These are phyloP conservation scores for Patellifolia procumbens DNA, from an alignment of 179 eudicot genomes.

Conservation along the genomic window DNA sequence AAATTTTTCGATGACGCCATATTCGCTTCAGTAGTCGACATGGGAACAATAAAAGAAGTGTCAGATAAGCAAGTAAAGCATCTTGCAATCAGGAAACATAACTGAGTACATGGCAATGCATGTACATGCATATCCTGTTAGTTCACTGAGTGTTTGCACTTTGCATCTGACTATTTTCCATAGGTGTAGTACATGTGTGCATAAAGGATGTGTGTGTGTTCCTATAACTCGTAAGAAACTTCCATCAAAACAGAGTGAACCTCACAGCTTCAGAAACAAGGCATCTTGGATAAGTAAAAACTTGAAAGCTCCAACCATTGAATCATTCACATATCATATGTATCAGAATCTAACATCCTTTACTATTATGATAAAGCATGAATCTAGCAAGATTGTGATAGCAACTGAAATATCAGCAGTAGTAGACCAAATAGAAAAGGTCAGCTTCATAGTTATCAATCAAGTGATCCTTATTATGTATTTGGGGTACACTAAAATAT, in stretches of 20 bases:
- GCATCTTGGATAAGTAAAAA: background rate
- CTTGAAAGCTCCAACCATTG: background rate
- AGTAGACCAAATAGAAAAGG: no score
- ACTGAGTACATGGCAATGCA: background rate
- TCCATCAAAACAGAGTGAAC: background rate
- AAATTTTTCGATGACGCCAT: slow-evolving; percentile 40
- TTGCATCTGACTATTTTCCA: background rate
- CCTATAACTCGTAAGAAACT: background rate
- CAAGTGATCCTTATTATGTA: no score
- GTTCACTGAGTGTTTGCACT: background rate
- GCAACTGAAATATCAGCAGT: background rate
- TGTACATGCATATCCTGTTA: background rate
- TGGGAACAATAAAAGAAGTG: slow-evolving; percentile 7
- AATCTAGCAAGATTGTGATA: background rate
- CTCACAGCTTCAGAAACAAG: background rate
- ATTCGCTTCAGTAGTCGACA: slow-evolving; percentile 48
- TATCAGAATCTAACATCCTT: background rate
- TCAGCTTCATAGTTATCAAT: no score
- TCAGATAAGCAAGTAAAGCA: slow-evolving; percentile 18
- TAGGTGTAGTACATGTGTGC: background rate
- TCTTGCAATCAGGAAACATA: background rate
- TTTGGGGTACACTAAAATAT: no score
- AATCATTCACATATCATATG: background rate
- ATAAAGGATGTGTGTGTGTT: background rate
- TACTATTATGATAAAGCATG: background rate